These are phyloP conservation scores for Aphanocladium album DNA, from an alignment of 2,329 filamentous ascomycete species.

Conservation along the genomic window DNA sequence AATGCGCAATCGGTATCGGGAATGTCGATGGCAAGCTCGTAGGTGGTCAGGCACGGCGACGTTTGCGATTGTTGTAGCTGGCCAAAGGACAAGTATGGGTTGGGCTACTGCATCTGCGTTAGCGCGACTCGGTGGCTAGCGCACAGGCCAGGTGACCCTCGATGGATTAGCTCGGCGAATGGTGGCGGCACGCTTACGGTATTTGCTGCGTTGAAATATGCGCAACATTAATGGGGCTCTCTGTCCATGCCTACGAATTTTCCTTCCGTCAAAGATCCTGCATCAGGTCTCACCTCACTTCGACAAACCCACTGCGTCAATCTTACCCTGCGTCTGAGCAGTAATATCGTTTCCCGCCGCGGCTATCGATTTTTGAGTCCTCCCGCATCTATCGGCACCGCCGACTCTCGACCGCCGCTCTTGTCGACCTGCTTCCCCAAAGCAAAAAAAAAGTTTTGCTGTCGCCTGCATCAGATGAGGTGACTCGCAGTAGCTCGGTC, in stretches of 20 bases:
- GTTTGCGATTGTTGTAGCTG: conserved; percentile 1
- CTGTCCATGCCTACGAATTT: background rate
- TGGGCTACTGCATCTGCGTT: background rate
- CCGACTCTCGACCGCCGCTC: background rate
- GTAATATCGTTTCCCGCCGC: background rate
- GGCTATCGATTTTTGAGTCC: background rate
- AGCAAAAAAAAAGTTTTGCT: conserved; percentile 1
- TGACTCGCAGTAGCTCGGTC: conserved; percentile 11
- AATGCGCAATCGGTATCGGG: background rate
- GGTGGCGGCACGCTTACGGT: background rate
- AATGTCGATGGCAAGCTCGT: background rate
- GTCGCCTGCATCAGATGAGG: conserved; percentile 1
- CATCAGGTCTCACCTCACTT: conserved; percentile 1
- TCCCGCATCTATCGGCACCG: background rate
- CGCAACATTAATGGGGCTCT: conserved; percentile 7
- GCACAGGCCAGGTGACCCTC: conserved; percentile 9
- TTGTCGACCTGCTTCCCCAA: background rate
- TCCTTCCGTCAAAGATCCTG: background rate
- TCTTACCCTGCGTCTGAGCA: background rate
- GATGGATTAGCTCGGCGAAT: background rate
- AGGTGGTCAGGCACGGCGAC: background rate
- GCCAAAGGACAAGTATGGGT: conserved; percentile 14
- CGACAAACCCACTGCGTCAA: background rate
- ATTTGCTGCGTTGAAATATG: background rate
- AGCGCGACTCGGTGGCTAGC: background rate